phyloP scores from a whole-genome alignment of 495 filamentous ascomycete genomes.

The Neurospora sp. region DNA sequence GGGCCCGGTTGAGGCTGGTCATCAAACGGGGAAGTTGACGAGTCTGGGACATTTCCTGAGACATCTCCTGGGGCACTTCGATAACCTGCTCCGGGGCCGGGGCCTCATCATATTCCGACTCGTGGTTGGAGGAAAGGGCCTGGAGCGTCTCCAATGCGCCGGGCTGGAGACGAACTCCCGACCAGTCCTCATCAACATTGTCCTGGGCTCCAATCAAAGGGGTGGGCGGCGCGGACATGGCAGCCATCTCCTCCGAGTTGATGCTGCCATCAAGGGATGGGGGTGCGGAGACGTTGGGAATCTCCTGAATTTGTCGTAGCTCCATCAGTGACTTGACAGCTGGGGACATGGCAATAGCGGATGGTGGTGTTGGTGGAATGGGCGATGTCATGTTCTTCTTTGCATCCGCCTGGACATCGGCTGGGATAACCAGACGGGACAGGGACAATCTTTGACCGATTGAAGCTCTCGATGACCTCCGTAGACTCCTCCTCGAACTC shows the following conservation, averaged over 20 bases:
- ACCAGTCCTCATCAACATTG: constrained; percentile 42
- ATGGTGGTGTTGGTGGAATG: constrained; percentile 64
- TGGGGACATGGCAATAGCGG: constrained; percentile 69
- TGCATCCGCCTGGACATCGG: constrained; percentile 25
- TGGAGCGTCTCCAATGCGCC: constrained; percentile 69
- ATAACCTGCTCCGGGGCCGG: constrained; percentile 37
- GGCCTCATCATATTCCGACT: constrained; percentile 36
- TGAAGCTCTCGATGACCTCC: constrained; percentile 10
- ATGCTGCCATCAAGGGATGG: constrained; percentile 85
- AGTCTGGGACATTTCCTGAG: constrained; percentile 23
- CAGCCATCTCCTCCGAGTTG: constrained; percentile 73
- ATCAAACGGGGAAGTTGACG: constrained; percentile 29
- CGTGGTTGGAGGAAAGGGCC: constrained; percentile 51
- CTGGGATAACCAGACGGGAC: not conserved
- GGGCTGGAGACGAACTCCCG: constrained; percentile 63
- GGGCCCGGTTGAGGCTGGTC: constrained; percentile 20
- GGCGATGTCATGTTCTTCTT: constrained; percentile 56
- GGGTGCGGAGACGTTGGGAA: constrained; percentile 66
- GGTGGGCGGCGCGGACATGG: constrained; percentile 68
- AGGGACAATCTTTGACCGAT: constrained; percentile 5
- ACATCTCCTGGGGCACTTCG: constrained; percentile 34
- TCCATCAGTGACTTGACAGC: constrained; percentile 57
- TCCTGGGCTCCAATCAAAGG: constrained; percentile 56
- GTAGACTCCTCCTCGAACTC: constrained; percentile 17
- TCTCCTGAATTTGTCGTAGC: constrained; percentile 38